phyloP scores from a whole-genome alignment of 148 eudicot species.

The Persicaria tinctoria region DNA sequence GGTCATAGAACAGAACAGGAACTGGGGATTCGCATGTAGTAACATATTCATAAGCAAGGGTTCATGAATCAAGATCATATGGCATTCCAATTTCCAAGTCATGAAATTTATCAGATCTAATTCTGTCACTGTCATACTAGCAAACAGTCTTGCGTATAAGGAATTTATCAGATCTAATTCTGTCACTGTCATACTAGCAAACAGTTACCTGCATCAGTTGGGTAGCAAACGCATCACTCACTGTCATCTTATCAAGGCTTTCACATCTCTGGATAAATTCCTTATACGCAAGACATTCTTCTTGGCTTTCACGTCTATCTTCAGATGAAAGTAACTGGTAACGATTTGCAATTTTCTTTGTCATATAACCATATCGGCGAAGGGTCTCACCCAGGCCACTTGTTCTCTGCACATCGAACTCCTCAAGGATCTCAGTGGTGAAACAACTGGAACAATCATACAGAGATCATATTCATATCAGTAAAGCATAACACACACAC shows the following conservation, averaged over 20 bases:
- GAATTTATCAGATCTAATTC: neutral
- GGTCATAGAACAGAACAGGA: neutral
- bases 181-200: neutral
- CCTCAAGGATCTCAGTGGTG: constrained; percentile 92
- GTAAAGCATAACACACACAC: neutral
- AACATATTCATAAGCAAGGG: too few species aligned
- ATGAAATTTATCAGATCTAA: neutral
- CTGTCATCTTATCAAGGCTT: constrained; percentile 71
- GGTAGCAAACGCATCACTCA: constrained; percentile 80
- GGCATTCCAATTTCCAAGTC: neutral
- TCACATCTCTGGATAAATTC: constrained; percentile 57
- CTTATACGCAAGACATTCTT: constrained; percentile 36
- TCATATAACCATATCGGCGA: constrained; percentile 64
- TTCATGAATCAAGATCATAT: neutral
- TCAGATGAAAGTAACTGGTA: constrained; percentile 32
- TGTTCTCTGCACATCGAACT: constrained; percentile 89
- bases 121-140: neutral
- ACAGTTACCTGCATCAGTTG: constrained; percentile 89
- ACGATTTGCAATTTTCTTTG: constrained; percentile 46
- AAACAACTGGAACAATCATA: constrained; percentile 51
- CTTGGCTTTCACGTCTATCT: constrained; percentile 18
- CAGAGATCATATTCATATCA: neutral
- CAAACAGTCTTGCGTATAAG: too few species aligned
- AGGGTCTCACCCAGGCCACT: constrained; percentile 78
- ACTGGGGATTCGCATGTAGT: neutral